Percentiles rank a stretch among this genome's conserved stretches.
Conservation (phyloP, 768 basidiomycete genomes). For the Rhodosporidiobolus sp. region DNA sequence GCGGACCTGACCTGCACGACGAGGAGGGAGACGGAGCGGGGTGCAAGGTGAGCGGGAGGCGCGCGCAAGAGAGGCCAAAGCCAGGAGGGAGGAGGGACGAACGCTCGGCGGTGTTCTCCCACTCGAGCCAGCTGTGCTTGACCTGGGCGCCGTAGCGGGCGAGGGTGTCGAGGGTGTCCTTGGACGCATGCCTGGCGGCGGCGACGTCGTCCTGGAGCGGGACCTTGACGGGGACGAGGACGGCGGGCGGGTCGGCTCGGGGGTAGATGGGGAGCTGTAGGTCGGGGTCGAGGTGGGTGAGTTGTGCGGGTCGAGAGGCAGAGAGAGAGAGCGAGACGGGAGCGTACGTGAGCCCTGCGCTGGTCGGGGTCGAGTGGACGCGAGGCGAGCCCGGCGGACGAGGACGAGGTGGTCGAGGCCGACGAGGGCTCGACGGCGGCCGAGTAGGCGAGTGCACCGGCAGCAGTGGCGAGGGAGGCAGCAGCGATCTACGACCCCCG, state of each 20-base stretch:
- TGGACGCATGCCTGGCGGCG: constrained; percentile 60
- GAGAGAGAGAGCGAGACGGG: too few species aligned
- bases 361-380: too few species aligned
- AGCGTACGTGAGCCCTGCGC: too few species aligned
- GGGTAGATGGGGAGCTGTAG: constrained; percentile 86
- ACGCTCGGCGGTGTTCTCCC: constrained; percentile 85
- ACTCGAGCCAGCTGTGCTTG: constrained; percentile 75
- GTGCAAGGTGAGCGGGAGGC: not conserved
- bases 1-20: constrained; percentile 67
- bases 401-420: too few species aligned
- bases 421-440: too few species aligned
- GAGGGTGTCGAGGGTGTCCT: constrained; percentile 59
- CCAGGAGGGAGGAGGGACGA: constrained; percentile 39
- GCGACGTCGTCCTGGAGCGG: constrained; percentile 75
- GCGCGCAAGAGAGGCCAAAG: not conserved
- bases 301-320: too few species aligned
- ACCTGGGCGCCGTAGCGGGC: constrained; percentile 66
- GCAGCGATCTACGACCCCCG: not conserved
- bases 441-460: too few species aligned
- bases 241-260: constrained; percentile 58
- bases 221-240: constrained; percentile 67
- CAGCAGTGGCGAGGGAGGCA: not conserved
- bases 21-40: not conserved
- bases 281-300: not conserved
- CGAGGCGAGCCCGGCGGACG: too few species aligned